phyloP scores from a whole-genome alignment of 352 stramenopile species.

The Phytophthora fragariaefolia region DNA sequence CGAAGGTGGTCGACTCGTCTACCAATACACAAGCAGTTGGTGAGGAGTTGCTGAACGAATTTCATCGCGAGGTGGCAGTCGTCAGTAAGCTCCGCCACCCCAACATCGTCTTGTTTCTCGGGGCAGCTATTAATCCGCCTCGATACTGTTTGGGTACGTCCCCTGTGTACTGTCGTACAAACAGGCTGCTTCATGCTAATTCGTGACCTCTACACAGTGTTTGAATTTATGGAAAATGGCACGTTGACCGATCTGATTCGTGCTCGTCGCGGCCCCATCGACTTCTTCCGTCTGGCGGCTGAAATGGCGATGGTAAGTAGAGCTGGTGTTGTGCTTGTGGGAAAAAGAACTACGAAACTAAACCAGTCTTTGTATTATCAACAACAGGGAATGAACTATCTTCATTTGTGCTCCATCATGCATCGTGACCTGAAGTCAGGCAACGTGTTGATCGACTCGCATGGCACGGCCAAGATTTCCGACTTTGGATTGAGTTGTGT shows the following conservation, averaged over 20 bases:
- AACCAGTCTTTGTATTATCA: conserved; percentile 14
- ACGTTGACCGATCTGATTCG: conserved; percentile 86
- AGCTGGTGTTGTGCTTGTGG: neutral
- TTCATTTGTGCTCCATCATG: conserved; percentile 94
- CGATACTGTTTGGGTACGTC: conserved; percentile 83
- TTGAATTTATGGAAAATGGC: conserved; percentile 91
- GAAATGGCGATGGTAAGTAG: conserved; percentile 80
- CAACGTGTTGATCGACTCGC: conserved; percentile 91
- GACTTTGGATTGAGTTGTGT: conserved; percentile 90
- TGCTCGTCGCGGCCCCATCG: conserved; percentile 61
- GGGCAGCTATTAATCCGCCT: conserved; percentile 75
- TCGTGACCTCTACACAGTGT: conserved; percentile 48
- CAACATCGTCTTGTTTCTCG: conserved; percentile 89
- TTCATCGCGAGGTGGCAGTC: conserved; percentile 85
- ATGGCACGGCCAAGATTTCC: conserved; percentile 88
- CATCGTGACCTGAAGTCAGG: conserved; percentile 97
- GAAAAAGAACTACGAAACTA: neutral
- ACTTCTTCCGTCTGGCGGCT: conserved; percentile 81
- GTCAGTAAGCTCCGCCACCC: conserved; percentile 87
- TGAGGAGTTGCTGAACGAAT: conserved; percentile 86
- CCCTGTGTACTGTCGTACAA: neutral
- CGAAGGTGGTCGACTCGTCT: conserved; percentile 82
- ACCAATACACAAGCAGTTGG: conserved; percentile 68
- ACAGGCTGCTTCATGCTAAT: neutral
- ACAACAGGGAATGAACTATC: conserved; percentile 93